Conservation (phyloP, 1,139 yeast genomes). For the Sugiyamaella pinicola region DNA sequence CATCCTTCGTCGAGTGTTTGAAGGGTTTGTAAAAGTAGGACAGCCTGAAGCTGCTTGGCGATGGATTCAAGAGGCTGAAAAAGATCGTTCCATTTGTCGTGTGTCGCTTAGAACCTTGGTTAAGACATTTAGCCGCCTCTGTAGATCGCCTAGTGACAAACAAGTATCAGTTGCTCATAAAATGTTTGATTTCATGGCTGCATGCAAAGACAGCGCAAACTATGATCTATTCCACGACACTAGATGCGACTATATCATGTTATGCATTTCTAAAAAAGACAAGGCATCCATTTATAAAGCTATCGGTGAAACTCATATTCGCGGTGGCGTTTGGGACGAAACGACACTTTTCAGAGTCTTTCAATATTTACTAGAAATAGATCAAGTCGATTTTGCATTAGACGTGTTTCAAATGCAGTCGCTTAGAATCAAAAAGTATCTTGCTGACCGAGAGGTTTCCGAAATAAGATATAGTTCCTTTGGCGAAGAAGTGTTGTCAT, state of each 20-base stretch:
- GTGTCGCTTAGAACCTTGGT: slow-evolving; percentile 30
- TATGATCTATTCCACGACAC: slow-evolving; percentile 27
- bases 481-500: slow-evolving; percentile 27
- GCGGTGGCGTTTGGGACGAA: slow-evolving; percentile 41
- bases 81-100: slow-evolving; percentile 30
- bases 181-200: slow-evolving; percentile 37
- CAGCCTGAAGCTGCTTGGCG: slow-evolving; percentile 39
- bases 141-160: slow-evolving; percentile 25
- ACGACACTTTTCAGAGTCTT: slow-evolving; percentile 36
- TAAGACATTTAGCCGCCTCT: slow-evolving; percentile 29
- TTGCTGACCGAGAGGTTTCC: slow-evolving; percentile 12
- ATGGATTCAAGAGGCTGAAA: slow-evolving; percentile 40
- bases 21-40: slow-evolving; percentile 39
- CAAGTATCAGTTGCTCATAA: slow-evolving; percentile 30
- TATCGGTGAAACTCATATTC: slow-evolving; percentile 39
- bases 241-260: slow-evolving; percentile 32
- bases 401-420: slow-evolving; percentile 33
- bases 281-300: slow-evolving; percentile 35
- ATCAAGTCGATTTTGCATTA: slow-evolving; percentile 33
- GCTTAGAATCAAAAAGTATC: slow-evolving; percentile 22
- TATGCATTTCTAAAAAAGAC: slow-evolving; percentile 29
- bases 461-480: slow-evolving; percentile 10
- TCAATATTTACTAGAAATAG: slow-evolving; percentile 27
- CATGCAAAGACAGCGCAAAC: slow-evolving; percentile 25
- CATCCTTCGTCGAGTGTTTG: slow-evolving; percentile 31